These are phyloP conservation scores for Geranium incanum DNA, from an alignment of 441 rosid species.

Conservation along the genomic window DNA sequence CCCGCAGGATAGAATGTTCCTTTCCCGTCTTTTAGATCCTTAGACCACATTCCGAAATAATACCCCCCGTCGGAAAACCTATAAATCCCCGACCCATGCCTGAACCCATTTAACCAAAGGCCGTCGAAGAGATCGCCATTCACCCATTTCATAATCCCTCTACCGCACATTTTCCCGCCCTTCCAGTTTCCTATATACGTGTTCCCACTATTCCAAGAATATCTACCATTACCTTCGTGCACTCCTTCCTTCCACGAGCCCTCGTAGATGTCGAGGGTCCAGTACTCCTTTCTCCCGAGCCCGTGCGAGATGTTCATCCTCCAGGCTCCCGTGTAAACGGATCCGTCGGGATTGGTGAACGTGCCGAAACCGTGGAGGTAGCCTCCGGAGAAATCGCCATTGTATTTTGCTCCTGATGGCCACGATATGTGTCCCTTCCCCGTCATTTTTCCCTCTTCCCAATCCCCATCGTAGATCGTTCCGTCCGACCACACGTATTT, in stretches of 20 bases:
- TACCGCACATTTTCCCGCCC: constrained; percentile 71
- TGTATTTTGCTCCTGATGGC: constrained; percentile 67
- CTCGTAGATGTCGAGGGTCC: constrained; percentile 65
- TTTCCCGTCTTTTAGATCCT: constrained; percentile 75
- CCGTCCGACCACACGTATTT: constrained; percentile 25
- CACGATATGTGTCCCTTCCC: constrained; percentile 68
- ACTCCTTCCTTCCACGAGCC: constrained; percentile 88
- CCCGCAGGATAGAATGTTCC: constrained; percentile 82
- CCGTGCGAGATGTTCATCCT: constrained; percentile 84
- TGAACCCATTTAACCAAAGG: constrained; percentile 66
- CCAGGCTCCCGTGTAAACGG: constrained; percentile 67
- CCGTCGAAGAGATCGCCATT: constrained; percentile 79
- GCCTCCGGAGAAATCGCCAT: constrained; percentile 82
- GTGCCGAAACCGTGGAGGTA: constrained; percentile 76
- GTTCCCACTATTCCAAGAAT: constrained; percentile 26
- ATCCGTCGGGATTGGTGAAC: constrained; percentile 46
- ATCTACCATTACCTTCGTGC: constrained; percentile 35
- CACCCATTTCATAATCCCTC: constrained; percentile 88
- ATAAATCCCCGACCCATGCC: constrained; percentile 81
- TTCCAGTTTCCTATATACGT: constrained; percentile 73
- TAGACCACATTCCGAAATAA: constrained; percentile 78
- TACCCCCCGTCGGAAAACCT: constrained; percentile 69
- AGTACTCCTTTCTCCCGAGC: constrained; percentile 63
- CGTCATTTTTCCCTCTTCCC: constrained; percentile 81
- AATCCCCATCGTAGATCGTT: constrained; percentile 70